Evolutionary conservation across 2,329 filamentous ascomycete species (phyloP), one percentile per base, ranked within the genome.

Genomic region (Hypocrella siamensis): DNA sequence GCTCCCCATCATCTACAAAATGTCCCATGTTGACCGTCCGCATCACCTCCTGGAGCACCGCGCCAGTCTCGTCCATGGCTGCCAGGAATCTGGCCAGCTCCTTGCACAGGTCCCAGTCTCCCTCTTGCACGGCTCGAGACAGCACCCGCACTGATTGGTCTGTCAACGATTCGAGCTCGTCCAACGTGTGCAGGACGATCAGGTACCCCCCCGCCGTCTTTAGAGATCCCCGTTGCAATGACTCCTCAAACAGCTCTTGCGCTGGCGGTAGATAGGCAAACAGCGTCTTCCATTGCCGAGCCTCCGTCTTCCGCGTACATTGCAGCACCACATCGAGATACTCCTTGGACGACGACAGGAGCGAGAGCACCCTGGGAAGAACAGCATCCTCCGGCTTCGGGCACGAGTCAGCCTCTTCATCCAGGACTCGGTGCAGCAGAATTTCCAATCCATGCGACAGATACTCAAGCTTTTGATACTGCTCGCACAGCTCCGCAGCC

Each of bases 191-290:
- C 22, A 98, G 63, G 22, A 98, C 82, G 14, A 98, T 72, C n/a
- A 98, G 67, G 52, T 96, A 98, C 1, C 92, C 90, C 8, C 86
- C 88, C 2, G 90, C 92, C 5, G 90, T 98, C 56, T 96, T 96
- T 31, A 98, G 62, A 4, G 79, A 82, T 3, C 83, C 85, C 34
- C 82, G 73, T 41, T 79, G 75, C 8, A 98, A 60, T 4, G 85
- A 88, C 52, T 93, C 83, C 52, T 98, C 88, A 44, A 98, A 98
- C 1, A 98, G 67, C 42, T 90, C 81, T 45, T 85, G 79, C 4
- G 88, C 83, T 1, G 88, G 83, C 1, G 90, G 90, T 1, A 98
- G 65, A 46, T 94, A 85, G 4, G 77, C 75, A 52, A 98, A 98
- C 1, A 98, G 65, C 1, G 90, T 94, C 37, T 80, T 76, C 90